Base-by-base conservation (phyloP, 345 rosid species). In the Boechera retrofracta region DNA sequence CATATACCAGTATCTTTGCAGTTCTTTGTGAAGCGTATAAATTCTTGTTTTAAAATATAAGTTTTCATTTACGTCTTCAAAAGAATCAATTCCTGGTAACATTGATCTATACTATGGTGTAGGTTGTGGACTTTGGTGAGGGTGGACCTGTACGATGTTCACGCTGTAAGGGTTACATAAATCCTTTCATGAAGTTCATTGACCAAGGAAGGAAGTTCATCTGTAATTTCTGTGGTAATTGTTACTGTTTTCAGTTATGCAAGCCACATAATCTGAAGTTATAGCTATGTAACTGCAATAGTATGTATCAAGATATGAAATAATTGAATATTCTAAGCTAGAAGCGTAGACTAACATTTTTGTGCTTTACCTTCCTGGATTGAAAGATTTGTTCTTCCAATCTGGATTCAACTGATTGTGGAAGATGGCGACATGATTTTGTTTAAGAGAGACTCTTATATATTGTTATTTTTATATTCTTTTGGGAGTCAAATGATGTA, bases 81-180 rank as follows among this genome's bases (percentile, higher is more conserved):
- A 77, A 55, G 33, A 56, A 64, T 11, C 39, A 35, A 38, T 74
- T 13, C n/a, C 58, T 69, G 36, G 59, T 63, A 35, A 59, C 56
- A 9, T 49, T 49, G 45, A 67, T 26, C 60, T 81, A 69, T 77
- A 33, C 66, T 71, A 39, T 74, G 70, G 59, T 67, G 60, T 70
- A 94, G 97, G 85, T 89, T 73, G 97, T 91, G 71, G 98, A 94
- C 82, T 94, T 94, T 69, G 98, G 98, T 59, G 97, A 94, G 77
- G 72, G 83, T 73, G 97, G 97, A 61, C 98, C 96, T 42, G 89
- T 94, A 24, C 87, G 97, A 74, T 94, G 97, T 87, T 87, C 96
- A 76, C 91, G 91, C 68, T 94, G 97, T 85, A 94, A 94, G 83
- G 98, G 92, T 26, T 94, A 94, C 82, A 86, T 90, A 81, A 94